These are phyloP conservation scores for Fusarium pseudoanthophilum DNA, from an alignment of 2,329 filamentous ascomycete genomes.

Conservation along the genomic window DNA sequence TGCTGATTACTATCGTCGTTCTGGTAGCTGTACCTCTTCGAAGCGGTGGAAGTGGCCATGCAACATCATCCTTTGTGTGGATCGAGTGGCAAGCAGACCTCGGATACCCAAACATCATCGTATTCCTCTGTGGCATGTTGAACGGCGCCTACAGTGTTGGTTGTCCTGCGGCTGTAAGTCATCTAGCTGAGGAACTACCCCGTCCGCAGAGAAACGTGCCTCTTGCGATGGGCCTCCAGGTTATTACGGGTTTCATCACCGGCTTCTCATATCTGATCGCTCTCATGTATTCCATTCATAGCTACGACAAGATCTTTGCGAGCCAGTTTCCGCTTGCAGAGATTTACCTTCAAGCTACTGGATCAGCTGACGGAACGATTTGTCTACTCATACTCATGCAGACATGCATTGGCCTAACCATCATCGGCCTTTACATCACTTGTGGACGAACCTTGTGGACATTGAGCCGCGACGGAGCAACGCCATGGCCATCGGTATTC, in stretches of 20 bases:
- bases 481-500: neutral
- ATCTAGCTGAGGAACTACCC: neutral
- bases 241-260: accelerated
- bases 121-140: neutral
- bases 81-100: neutral
- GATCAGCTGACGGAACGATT: neutral
- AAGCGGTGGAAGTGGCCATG: neutral
- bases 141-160: neutral
- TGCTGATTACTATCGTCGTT: neutral
- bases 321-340: neutral
- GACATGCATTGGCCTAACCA: neutral
- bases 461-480: neutral
- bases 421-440: neutral
- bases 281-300: neutral
- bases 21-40: neutral
- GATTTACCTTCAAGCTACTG: neutral
- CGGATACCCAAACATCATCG: neutral
- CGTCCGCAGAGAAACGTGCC: neutral
- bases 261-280: neutral
- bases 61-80: neutral
- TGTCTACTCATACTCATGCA: neutral
- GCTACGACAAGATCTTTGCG: neutral
- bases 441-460: neutral
- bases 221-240: neutral
- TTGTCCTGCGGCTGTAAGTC: neutral